Percentiles rank a stretch among this genome's conserved stretches.
Evolutionary conservation across 192 early-diverging fungal species (phyloP).

Genomic region (Geranomyces variabilis): DNA sequence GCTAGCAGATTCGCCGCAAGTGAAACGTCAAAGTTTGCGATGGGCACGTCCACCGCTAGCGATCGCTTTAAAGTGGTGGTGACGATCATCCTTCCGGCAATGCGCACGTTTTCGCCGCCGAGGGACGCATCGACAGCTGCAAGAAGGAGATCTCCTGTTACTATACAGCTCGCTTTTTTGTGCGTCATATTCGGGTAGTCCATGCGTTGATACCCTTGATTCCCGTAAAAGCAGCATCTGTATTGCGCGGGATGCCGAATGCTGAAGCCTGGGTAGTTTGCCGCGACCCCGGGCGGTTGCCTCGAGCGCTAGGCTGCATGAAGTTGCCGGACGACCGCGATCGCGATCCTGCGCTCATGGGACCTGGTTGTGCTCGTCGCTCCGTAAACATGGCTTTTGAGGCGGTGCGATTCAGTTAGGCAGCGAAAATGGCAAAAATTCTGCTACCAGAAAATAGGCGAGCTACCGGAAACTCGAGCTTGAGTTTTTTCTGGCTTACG

Average conservation of each 20-base stretch:
- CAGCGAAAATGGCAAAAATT: background rate
- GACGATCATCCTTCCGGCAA: conserved; percentile 55
- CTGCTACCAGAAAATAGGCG: background rate
- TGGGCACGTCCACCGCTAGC: conserved; percentile 50
- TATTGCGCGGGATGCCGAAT: no score
- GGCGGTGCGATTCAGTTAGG: no score
- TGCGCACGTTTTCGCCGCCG: conserved; percentile 50
- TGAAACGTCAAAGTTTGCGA: conserved; percentile 52
- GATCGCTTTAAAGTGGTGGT: conserved; percentile 49
- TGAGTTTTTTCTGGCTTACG: conserved; percentile 2
- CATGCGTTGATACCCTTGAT: background rate
- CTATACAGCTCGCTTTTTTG: no score
- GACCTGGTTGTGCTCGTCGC: no score
- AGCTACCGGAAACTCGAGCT: background rate
- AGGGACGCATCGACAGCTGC: conserved; percentile 52
- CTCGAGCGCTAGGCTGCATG: no score
- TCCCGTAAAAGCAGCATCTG: no score
- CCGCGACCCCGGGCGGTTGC: no score
- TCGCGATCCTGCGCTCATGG: no score
- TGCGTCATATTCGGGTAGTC: no score
- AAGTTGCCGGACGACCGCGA: no score
- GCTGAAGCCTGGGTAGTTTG: no score
- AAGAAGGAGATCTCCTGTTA: background rate
- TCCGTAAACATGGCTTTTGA: no score
- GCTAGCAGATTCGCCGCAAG: conserved; percentile 31